Conservation (phyloP, 352 stramenopile genomes). For the Globisporangium heterothallicum region DNA sequence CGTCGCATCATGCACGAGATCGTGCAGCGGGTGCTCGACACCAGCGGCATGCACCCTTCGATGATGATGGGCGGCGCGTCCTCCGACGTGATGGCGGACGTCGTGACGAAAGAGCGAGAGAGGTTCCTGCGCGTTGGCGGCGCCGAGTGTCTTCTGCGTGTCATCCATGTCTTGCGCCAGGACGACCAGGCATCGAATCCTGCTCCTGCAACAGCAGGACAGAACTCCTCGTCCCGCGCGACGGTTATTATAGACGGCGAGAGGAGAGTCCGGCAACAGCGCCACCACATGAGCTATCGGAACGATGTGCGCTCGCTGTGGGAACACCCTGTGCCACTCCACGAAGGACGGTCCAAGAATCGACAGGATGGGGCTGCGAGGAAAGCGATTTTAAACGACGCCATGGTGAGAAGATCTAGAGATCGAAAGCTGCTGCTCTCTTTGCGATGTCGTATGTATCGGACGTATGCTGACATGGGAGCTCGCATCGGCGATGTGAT, state of each 20-base stretch:
- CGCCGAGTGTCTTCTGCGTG: constrained; percentile 66
- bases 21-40: constrained; percentile 64
- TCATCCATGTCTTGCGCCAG: constrained; percentile 58
- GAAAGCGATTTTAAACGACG: constrained; percentile 61
- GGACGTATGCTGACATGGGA: constrained; percentile 1
- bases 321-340: constrained; percentile 35
- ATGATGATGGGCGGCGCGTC: constrained; percentile 8
- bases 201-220: constrained; percentile 8
- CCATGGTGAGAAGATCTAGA: constrained; percentile 32
- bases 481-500: not conserved
- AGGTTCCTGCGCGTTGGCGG: constrained; percentile 67
- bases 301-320: constrained; percentile 57
- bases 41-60: constrained; percentile 40
- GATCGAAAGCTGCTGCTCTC: not conserved
- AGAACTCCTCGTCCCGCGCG: constrained; percentile 14
- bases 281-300: constrained; percentile 22
- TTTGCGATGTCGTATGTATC: no score
- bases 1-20: constrained; percentile 64
- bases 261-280: constrained; percentile 18
- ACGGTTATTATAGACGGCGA: constrained; percentile 32
- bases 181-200: constrained; percentile 32
- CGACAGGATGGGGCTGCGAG: constrained; percentile 39
- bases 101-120: constrained; percentile 50
- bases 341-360: constrained; percentile 27
- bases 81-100: constrained; percentile 22